Conservation (phyloP, 495 filamentous ascomycete genomes). For the Neurospora africana region DNA sequence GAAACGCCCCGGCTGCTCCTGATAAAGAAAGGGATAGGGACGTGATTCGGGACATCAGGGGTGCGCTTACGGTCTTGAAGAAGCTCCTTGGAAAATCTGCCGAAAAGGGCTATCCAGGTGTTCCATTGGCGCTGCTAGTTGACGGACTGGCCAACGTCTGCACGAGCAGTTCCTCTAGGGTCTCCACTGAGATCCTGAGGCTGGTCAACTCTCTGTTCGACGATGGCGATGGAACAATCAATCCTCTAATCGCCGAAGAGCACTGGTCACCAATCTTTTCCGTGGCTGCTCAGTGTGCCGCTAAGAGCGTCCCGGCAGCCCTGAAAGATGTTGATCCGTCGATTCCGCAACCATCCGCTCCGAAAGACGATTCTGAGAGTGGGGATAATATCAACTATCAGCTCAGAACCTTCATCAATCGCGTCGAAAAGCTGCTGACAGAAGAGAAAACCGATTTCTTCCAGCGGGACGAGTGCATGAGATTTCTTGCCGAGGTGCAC, state of each 20-base stretch:
- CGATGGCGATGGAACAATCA: constrained; percentile 29
- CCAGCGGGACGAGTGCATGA: constrained; percentile 52
- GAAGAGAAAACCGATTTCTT: constrained; percentile 33
- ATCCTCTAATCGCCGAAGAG: constrained; percentile 38
- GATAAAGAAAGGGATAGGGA: constrained; percentile 44
- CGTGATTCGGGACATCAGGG: constrained; percentile 46
- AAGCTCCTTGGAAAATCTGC: constrained; percentile 51
- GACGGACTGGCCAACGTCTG: constrained; percentile 50
- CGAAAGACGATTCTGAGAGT: constrained; percentile 14
- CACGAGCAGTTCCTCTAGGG: constrained; percentile 39
- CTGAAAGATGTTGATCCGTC: constrained; percentile 3
- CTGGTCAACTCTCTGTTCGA: constrained; percentile 41
- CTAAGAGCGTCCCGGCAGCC: constrained; percentile 22
- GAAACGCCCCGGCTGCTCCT: constrained; percentile 36
- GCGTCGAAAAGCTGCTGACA: constrained; percentile 33
- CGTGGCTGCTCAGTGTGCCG: constrained; percentile 33
- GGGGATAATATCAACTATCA: constrained; percentile 29
- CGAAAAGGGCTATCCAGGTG: constrained; percentile 51
- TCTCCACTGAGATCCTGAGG: constrained; percentile 45
- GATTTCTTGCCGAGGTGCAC: constrained; percentile 56
- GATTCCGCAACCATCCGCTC: neutral
- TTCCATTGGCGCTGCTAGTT: constrained; percentile 46
- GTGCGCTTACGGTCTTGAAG: constrained; percentile 57
- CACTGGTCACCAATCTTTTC: constrained; percentile 43
- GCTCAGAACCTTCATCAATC: constrained; percentile 24